Evolutionary conservation across 2,329 filamentous ascomycete genomes (phyloP).

Genomic region (Stagonosporopsis tanaceti): DNA sequence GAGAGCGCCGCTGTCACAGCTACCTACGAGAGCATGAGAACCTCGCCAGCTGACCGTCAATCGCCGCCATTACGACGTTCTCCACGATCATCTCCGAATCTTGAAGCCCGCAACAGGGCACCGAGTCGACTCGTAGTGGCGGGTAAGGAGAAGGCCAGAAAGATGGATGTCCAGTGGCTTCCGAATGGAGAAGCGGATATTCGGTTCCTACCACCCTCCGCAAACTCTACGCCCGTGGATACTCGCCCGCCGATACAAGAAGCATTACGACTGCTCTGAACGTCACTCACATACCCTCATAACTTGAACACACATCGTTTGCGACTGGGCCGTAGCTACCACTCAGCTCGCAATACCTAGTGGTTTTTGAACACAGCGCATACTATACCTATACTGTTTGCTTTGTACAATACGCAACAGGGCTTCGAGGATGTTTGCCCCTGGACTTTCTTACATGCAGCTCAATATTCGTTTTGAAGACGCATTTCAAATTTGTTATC

Average conservation of each 20-base stretch:
- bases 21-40: slow-evolving; percentile 37
- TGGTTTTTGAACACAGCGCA: neutral
- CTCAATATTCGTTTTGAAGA: neutral
- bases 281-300: neutral
- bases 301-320: neutral
- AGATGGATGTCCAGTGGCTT: slow-evolving; percentile 49
- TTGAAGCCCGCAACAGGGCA: slow-evolving; percentile 32
- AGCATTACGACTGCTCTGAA: slow-evolving; percentile 10
- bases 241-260: slow-evolving; percentile 21
- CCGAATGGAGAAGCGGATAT: slow-evolving; percentile 45
- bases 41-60: slow-evolving; percentile 40
- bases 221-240: slow-evolving; percentile 25
- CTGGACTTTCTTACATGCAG: neutral
- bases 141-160: slow-evolving; percentile 43
- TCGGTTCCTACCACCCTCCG: slow-evolving; percentile 42
- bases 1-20: slow-evolving; percentile 42
- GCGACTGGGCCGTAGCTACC: neutral
- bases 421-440: neutral
- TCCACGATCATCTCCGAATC: slow-evolving; percentile 25
- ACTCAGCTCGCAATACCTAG: neutral
- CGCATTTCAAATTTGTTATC: neutral
- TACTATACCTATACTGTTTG: neutral
- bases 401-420: slow-evolving; percentile 4
- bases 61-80: slow-evolving; percentile 42
- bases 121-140: slow-evolving; percentile 45